phyloP scores from a whole-genome alignment of 345 rosid species.

The Toxicodendron radicans region DNA sequence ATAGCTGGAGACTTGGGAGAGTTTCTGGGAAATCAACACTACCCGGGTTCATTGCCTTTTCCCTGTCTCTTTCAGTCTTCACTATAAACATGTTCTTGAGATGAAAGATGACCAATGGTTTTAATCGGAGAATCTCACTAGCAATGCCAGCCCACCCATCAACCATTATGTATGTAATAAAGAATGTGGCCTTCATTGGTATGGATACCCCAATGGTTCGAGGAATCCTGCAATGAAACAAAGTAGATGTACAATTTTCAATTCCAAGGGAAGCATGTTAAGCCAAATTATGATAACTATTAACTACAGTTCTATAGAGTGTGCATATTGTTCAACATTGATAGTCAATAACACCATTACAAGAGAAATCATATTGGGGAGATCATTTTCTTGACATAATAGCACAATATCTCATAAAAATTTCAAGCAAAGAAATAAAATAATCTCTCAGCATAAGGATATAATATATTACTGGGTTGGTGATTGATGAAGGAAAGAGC shows the following conservation, averaged over 20 bases:
- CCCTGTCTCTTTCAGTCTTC: constrained; percentile 84
- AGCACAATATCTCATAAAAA: constrained; percentile 4
- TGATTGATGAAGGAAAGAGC: constrained; percentile 87
- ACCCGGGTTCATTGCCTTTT: constrained; percentile 82
- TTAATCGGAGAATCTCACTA: constrained; percentile 82
- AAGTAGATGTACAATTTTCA: neutral
- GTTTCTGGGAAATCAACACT: constrained; percentile 85
- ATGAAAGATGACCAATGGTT: constrained; percentile 83
- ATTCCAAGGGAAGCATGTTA: neutral
- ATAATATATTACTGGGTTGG: constrained; percentile 70
- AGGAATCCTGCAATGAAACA: constrained; percentile 64
- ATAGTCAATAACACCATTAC: too few species aligned
- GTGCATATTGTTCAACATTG: too few species aligned
- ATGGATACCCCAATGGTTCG: constrained; percentile 94
- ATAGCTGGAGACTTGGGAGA: constrained; percentile 83
- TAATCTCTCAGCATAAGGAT: constrained; percentile 12
- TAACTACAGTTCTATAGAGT: neutral
- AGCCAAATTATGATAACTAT: too few species aligned
- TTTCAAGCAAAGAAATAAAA: neutral
- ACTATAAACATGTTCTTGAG: constrained; percentile 90
- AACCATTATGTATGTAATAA: constrained; percentile 89
- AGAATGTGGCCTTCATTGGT: constrained; percentile 99
- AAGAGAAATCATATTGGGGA: too few species aligned
- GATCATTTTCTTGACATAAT: neutral
- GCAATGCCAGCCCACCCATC: constrained; percentile 99